Evolutionary conservation across 1,284 basidiomycete species (phyloP).

Genomic region (Rhodofomes roseus): DNA sequence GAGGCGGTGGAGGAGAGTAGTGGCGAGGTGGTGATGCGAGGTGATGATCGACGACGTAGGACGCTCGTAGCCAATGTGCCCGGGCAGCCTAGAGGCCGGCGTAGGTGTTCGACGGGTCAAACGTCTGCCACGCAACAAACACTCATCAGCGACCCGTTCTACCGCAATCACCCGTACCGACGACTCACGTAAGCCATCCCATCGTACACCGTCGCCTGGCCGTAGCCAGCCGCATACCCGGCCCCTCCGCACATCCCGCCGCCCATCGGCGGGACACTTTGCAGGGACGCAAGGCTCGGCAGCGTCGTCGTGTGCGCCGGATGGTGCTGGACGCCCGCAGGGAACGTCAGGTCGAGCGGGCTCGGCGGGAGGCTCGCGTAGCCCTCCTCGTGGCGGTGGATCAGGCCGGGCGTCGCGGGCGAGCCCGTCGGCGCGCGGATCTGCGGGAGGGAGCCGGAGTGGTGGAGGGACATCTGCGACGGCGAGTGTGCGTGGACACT

Average conservation of each 20-base stretch:
- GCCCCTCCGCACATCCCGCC: constrained; percentile 2
- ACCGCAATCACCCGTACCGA: background rate
- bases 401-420: constrained; percentile 19
- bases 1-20: background rate
- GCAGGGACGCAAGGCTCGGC: constrained; percentile 2
- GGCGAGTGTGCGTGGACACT: background rate
- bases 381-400: constrained; percentile 27
- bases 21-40: too few species aligned
- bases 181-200: background rate
- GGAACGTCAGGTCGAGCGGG: constrained; percentile 25
- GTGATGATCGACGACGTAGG: too few species aligned
- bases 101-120: background rate
- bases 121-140: background rate
- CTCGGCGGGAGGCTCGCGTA: constrained; percentile 28
- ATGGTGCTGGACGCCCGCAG: constrained; percentile 2
- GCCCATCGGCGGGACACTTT: background rate
- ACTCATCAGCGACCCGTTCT: background rate
- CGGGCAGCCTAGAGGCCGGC: background rate
- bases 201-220: background rate
- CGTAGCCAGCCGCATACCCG: background rate
- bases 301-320: background rate
- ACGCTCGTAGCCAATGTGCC: background rate
- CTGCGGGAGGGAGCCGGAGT: constrained; percentile 6
- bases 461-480: constrained; percentile 9
- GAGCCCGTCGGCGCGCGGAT: constrained; percentile 4